phyloP scores from a whole-genome alignment of 2,329 filamentous ascomycete genomes.

The Dichotomopilus funicola region DNA sequence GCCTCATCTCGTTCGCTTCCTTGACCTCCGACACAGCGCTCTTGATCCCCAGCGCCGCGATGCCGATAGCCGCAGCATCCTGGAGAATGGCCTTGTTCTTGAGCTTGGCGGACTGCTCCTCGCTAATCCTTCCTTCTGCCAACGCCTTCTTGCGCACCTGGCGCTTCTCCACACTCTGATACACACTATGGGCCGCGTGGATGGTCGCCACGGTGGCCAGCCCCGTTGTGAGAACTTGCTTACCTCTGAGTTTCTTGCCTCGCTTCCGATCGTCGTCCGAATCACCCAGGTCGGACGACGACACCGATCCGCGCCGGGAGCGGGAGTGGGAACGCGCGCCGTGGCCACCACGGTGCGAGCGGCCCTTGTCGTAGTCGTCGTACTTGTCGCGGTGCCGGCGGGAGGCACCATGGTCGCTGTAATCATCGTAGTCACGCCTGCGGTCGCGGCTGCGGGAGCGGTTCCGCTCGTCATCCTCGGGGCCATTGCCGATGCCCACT shows the following conservation, averaged over 20 bases:
- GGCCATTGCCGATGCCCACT: conserved; percentile 50
- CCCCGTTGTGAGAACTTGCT: conserved; percentile 52
- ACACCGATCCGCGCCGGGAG: conserved; percentile 36
- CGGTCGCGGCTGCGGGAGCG: conserved; percentile 21
- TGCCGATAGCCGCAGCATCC: conserved; percentile 53
- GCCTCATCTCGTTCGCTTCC: conserved; percentile 44
- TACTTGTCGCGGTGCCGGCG: conserved; percentile 29
- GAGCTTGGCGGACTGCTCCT: conserved; percentile 48
- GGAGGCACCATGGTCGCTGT: conserved; percentile 29
- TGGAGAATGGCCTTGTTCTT: conserved; percentile 51
- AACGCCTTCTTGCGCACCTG: conserved; percentile 48
- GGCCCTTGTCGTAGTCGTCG: conserved; percentile 42
- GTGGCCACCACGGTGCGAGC: conserved; percentile 31
- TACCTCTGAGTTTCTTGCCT: conserved; percentile 54
- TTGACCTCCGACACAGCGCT: conserved; percentile 51
- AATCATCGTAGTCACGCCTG: conserved; percentile 26
- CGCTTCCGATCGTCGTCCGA: conserved; percentile 51
- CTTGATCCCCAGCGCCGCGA: conserved; percentile 52
- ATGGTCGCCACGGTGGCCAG: conserved; percentile 54
- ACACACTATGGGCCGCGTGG: conserved; percentile 53
- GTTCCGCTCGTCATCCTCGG: conserved; percentile 31
- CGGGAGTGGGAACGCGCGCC: conserved; percentile 34
- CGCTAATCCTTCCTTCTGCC: conserved; percentile 45
- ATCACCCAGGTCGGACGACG: conserved; percentile 50
- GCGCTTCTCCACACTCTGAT: conserved; percentile 52